Conservation (phyloP, 129 eudicot genomes). For the Scalesia atractyloides region DNA sequence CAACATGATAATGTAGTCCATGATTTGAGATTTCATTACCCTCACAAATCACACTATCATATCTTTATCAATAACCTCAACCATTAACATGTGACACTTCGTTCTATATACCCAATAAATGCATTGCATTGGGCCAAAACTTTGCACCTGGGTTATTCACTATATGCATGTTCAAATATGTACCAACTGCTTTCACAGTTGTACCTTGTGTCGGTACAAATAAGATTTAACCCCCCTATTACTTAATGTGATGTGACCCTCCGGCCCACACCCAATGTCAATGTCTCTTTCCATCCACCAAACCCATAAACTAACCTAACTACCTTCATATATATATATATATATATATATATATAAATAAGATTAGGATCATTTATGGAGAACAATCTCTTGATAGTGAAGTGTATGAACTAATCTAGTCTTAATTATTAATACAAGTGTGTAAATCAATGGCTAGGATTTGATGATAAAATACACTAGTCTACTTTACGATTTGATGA, state of each 20-base stretch:
- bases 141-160: no score
- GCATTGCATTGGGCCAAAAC: constrained; percentile 4
- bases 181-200: constrained; percentile 16
- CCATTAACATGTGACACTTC: neutral
- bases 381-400: no score
- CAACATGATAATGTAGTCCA: constrained; percentile 4
- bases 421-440: no score
- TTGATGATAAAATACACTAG: no score
- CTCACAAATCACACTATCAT: neutral
- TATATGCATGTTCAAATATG: neutral
- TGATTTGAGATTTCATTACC: neutral
- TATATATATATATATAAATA: no score
- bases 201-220: constrained; percentile 14
- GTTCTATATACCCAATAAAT: neutral
- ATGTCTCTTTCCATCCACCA: constrained; percentile 9
- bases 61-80: constrained; percentile 7
- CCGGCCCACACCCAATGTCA: constrained; percentile 10
- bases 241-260: constrained; percentile 13
- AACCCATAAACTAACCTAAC: constrained; percentile 17
- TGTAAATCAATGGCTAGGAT: no score
- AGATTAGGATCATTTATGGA: no score
- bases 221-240: neutral
- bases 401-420: no score
- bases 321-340: neutral
- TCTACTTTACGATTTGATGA: no score